These are phyloP conservation scores for Strobilomyces dryophilus DNA, from an alignment of 768 basidiomycete genomes.

Conservation along the genomic window DNA sequence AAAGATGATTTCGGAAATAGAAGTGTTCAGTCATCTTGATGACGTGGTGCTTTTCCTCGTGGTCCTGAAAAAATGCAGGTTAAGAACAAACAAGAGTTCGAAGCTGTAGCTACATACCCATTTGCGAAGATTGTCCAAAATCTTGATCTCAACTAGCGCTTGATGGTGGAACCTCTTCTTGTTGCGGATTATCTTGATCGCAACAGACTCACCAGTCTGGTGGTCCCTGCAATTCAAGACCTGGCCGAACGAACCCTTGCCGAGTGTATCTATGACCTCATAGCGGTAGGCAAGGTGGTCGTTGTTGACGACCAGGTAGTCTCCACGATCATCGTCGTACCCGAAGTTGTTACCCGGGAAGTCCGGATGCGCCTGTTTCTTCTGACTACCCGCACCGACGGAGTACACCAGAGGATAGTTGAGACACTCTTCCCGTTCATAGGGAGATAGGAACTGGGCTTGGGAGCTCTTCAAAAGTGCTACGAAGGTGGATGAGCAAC, in stretches of 20 bases:
- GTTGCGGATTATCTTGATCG: constrained; percentile 98
- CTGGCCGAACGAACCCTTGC: constrained; percentile 98
- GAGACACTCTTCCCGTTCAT: constrained; percentile 86
- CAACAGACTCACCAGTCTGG: constrained; percentile 91
- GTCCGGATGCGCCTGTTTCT: constrained; percentile 75
- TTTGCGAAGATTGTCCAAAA: constrained; percentile 92
- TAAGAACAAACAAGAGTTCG: neutral
- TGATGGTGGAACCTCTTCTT: constrained; percentile 99
- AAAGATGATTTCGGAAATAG: constrained; percentile 95
- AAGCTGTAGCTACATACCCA: constrained; percentile 63
- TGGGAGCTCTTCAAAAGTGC: constrained; percentile 65
- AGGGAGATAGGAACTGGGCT: constrained; percentile 73
- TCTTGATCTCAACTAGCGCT: constrained; percentile 98
- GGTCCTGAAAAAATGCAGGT: constrained; percentile 59
- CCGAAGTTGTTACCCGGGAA: constrained; percentile 83
- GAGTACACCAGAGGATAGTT: constrained; percentile 85
- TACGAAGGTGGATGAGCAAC: constrained; percentile 27
- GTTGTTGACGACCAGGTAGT: constrained; percentile 84
- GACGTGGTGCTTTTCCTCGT: constrained; percentile 95
- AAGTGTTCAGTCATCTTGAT: constrained; percentile 99
- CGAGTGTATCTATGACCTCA: constrained; percentile 86
- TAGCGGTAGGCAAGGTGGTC: constrained; percentile 99
- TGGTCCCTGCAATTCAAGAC: constrained; percentile 95
- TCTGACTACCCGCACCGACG: constrained; percentile 73
- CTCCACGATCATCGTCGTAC: constrained; percentile 97